Evolutionary conservation across 352 stramenopile genomes (phyloP).

Genomic region (Phytophthora pini): DNA sequence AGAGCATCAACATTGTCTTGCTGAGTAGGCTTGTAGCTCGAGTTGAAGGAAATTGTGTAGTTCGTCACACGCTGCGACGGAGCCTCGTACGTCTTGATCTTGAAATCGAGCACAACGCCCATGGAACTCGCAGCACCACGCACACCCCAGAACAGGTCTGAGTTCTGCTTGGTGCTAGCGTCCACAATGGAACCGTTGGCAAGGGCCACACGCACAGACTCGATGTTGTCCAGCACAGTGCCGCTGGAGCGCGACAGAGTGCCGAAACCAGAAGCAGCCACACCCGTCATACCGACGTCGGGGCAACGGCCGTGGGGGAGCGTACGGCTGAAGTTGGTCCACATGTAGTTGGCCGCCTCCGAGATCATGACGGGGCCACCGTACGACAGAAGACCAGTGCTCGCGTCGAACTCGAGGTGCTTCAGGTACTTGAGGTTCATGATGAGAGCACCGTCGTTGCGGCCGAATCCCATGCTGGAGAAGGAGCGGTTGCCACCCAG

Average conservation of each 20-base stretch:
- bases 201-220: constrained; percentile 24
- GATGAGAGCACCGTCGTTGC: constrained; percentile 31
- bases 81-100: constrained; percentile 21
- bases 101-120: constrained; percentile 32
- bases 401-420: constrained; percentile 25
- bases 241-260: constrained; percentile 23
- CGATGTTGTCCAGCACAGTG: constrained; percentile 33
- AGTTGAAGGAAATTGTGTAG: constrained; percentile 28
- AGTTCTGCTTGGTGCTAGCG: constrained; percentile 21
- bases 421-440: constrained; percentile 33
- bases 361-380: constrained; percentile 39
- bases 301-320: constrained; percentile 30
- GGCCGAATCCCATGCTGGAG: constrained; percentile 36
- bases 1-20: constrained; percentile 33
- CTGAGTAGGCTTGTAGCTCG: constrained; percentile 17
- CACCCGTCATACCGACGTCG: constrained; percentile 37
- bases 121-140: constrained; percentile 33
- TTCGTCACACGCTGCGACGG: constrained; percentile 18
- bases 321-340: constrained; percentile 14
- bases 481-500: constrained; percentile 37
- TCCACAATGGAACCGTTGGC: constrained; percentile 33
- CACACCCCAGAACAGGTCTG: constrained; percentile 33
- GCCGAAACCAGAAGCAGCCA: constrained; percentile 30
- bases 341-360: constrained; percentile 28
- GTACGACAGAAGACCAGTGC: constrained; percentile 27